Percentiles rank a stretch among this genome's conserved stretches.
These are phyloP conservation scores for Naganishia liquefaciens DNA, from an alignment of 1,284 basidiomycete genomes.

Conservation along the genomic window DNA sequence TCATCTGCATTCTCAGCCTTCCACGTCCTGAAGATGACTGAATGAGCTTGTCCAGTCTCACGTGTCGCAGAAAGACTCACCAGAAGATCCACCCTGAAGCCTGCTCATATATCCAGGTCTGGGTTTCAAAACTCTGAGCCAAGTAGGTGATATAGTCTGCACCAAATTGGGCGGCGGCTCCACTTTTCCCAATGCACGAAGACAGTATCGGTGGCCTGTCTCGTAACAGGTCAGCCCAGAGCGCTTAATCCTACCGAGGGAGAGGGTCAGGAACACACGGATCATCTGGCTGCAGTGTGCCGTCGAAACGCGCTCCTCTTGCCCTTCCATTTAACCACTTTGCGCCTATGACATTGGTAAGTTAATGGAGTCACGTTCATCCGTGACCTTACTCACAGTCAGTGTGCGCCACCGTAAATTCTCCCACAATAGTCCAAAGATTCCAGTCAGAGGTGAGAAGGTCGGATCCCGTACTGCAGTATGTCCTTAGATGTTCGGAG, in stretches of 20 bases:
- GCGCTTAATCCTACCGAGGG: too few relatives aligned
- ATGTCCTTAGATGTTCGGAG: slow-evolving; percentile 53
- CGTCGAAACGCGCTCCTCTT: slow-evolving; percentile 73
- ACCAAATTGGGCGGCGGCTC: slow-evolving; percentile 68
- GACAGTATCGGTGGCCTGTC: slow-evolving; percentile 55
- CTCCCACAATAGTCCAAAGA: slow-evolving; percentile 82
- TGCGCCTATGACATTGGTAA: slow-evolving; percentile 39
- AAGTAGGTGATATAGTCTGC: slow-evolving; percentile 75
- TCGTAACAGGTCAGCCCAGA: too few relatives aligned
- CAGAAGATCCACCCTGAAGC: slow-evolving; percentile 46
- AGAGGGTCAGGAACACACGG: slow-evolving; percentile 42
- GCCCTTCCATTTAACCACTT: slow-evolving; percentile 65
- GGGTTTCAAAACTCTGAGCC: slow-evolving; percentile 78
- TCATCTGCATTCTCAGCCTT: slow-evolving; percentile 61
- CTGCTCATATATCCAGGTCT: slow-evolving; percentile 58
- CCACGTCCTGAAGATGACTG: slow-evolving; percentile 41
- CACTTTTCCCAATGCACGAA: slow-evolving; percentile 70
- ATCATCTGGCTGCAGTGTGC: slow-evolving; percentile 53
- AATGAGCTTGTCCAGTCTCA: neutral
- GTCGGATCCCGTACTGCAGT: slow-evolving; percentile 59
- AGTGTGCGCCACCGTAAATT: slow-evolving; percentile 74
- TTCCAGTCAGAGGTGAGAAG: slow-evolving; percentile 57
- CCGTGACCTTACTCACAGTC: slow-evolving; percentile 63
- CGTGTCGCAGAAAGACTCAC: slow-evolving; percentile 2
- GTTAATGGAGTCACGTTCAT: neutral